Conservation (phyloP, 768 basidiomycete species). For the Panellus pusillus region DNA sequence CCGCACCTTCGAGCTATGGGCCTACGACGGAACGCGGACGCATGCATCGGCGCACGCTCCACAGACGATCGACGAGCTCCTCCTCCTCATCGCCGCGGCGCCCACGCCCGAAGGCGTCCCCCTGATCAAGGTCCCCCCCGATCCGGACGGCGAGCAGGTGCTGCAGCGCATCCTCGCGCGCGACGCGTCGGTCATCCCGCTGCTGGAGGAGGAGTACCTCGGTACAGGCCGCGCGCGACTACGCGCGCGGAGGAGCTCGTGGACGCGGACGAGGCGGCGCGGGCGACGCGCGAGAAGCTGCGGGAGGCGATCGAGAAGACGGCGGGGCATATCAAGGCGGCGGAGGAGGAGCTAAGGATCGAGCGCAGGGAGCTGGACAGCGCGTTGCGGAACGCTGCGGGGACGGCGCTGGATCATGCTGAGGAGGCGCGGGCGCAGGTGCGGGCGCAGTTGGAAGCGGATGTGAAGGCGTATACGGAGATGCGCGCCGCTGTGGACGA, state of each 20-base stretch:
- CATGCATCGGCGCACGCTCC: background rate
- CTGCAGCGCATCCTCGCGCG: conserved; percentile 29
- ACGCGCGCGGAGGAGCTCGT: conserved; percentile 5
- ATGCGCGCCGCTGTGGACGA: conserved; percentile 11
- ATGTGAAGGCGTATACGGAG: background rate
- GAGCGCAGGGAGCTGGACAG: background rate
- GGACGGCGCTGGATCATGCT: background rate
- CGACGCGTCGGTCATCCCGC: conserved; percentile 33
- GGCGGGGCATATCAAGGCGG: background rate
- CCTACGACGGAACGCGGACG: background rate
- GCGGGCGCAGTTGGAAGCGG: background rate
- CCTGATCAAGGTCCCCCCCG: conserved; percentile 18
- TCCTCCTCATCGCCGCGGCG: conserved; percentile 6
- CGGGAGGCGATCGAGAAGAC: conserved; percentile 2
- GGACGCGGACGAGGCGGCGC: background rate
- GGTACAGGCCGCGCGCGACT: conserved; percentile 27
- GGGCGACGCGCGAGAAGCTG: background rate
- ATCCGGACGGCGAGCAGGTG: conserved; percentile 29
- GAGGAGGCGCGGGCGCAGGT: background rate
- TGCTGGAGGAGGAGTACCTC: conserved; percentile 31
- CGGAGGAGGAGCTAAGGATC: conserved; percentile 7
- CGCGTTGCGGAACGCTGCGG: background rate
- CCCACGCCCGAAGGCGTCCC: conserved; percentile 6
- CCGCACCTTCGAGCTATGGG: conserved; percentile 8
- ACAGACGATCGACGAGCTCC: conserved; percentile 11